Evolutionary conservation across 2,329 filamentous ascomycete species (phyloP).

Genomic region (Penicillium sp.): DNA sequence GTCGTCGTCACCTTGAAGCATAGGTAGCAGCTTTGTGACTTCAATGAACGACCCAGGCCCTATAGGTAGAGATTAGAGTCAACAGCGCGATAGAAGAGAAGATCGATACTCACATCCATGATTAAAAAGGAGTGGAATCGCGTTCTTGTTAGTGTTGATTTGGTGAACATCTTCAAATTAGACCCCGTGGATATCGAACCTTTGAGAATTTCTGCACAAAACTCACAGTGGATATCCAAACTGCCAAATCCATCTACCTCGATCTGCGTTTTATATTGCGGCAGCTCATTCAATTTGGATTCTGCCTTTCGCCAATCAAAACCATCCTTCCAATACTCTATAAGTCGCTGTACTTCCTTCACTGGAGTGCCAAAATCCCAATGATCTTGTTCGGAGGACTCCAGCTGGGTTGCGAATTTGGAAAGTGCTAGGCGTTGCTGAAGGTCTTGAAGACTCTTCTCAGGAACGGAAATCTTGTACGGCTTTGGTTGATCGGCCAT

Average conservation of each 20-base stretch:
- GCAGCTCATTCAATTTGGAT: constrained; percentile 56
- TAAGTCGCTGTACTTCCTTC: constrained; percentile 46
- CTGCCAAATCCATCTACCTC: constrained; percentile 57
- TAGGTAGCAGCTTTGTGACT: constrained; percentile 41
- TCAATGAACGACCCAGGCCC: constrained; percentile 66
- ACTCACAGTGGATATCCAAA: constrained; percentile 58
- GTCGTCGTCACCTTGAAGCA: constrained; percentile 37
- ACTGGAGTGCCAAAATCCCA: constrained; percentile 22
- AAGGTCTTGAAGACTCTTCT: constrained; percentile 16
- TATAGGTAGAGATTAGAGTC: constrained; percentile 24
- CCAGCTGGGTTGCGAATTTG: constrained; percentile 17
- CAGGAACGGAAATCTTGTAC: constrained; percentile 16
- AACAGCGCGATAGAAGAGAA: background rate
- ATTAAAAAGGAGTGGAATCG: constrained; percentile 65
- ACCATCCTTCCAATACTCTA: constrained; percentile 54
- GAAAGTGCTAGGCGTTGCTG: constrained; percentile 18
- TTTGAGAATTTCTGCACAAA: background rate
- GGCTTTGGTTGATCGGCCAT: constrained; percentile 13
- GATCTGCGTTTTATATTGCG: constrained; percentile 57
- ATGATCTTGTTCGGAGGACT: constrained; percentile 15
- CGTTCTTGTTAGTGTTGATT: constrained; percentile 48
- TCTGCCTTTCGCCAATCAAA: constrained; percentile 65
- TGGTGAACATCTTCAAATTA: constrained; percentile 52
- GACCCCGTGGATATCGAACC: background rate
- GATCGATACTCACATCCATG: constrained; percentile 58